Base-by-base conservation (phyloP, 306 rosid species). In the Sphenostylis stenocarpa region DNA sequence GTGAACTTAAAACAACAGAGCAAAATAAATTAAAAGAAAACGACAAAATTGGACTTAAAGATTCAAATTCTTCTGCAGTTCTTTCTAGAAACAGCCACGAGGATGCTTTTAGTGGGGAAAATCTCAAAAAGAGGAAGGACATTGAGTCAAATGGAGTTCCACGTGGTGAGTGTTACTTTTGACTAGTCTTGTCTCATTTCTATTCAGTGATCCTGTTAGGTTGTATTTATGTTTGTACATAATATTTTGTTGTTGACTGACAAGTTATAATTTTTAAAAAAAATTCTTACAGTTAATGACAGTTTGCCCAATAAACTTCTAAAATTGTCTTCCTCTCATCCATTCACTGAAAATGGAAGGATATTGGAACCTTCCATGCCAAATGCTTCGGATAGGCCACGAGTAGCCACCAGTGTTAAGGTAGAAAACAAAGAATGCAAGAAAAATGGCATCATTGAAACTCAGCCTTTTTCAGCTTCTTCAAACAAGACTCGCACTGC, bases 51-150 rank as follows among this genome's bases (percentile, higher is more conserved):
- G 86, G 63, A 60, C 70, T 26, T 17, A 28, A 81, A 38, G 79
- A 73, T 72, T 62, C 85, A 73, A 76, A 77, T 78, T 69, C 63
- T 67, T 68, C 79, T 45, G n/a, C 88, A 73, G 86, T 82, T 73
- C 70, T 67, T 83, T 77, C 75, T 63, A 68, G 64, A 75, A 84
- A 80, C 72, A 63, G 77, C 86, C 63, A 76, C 47, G 83, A 57
- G 47, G 75, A 45, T 81, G 77, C 88, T 83, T 49, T 65, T 71
- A 43, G 68, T n/a, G 88, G 78, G 68, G 90, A 82, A 83, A 93
- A 83, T 76, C 73, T 74, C 67, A 93, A 87, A 90, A 93, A 93
- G 79, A 84, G 97, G 77, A 93, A 85, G 82, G 88, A 86, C 65
- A 14, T 86, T 12, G 89, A 85, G 80, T 58, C 87, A 41, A 93